Percentiles rank a stretch among this genome's conserved stretches.
phyloP scores from a whole-genome alignment of 1,139 yeast genomes.

The Debaryomyces psychrophilus region DNA sequence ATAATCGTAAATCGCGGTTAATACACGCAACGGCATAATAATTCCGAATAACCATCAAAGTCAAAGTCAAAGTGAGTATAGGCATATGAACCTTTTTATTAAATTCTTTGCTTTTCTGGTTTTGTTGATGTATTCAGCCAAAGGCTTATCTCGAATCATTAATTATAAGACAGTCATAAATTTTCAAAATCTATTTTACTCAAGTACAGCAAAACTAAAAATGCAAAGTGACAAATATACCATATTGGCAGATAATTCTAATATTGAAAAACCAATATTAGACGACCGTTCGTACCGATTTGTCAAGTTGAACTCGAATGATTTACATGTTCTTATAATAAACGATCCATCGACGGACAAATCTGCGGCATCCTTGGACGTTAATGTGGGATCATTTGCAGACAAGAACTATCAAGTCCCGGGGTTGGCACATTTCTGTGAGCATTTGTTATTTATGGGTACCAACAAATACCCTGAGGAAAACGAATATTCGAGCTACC shows the following conservation, averaged over 20 bases:
- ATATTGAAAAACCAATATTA: slow-evolving; percentile 59
- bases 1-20: slow-evolving; percentile 5
- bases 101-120: slow-evolving; percentile 4
- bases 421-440: slow-evolving; percentile 96
- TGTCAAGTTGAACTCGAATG: slow-evolving; percentile 61
- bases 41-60: slow-evolving; percentile 7
- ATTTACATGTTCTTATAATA: slow-evolving; percentile 73
- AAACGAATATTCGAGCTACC: slow-evolving; percentile 79
- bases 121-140: slow-evolving; percentile 10
- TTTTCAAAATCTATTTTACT: not conserved
- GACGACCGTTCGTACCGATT: slow-evolving; percentile 80
- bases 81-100: slow-evolving; percentile 5
- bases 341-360: slow-evolving; percentile 87
- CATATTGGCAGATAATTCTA: slow-evolving; percentile 22
- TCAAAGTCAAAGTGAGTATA: not conserved
- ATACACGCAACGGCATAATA: slow-evolving; percentile 4
- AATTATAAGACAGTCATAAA: slow-evolving; percentile 1
- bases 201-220: not conserved
- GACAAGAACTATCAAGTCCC: slow-evolving; percentile 71
- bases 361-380: slow-evolving; percentile 92
- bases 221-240: slow-evolving; percentile 16
- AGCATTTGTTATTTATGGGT: slow-evolving; percentile 96
- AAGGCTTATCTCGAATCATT: slow-evolving; percentile 8
- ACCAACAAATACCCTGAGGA: slow-evolving; percentile 89
- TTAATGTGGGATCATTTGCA: slow-evolving; percentile 84